phyloP scores from a whole-genome alignment of 1,284 basidiomycete genomes.

The Leucoagaricus sp. region DNA sequence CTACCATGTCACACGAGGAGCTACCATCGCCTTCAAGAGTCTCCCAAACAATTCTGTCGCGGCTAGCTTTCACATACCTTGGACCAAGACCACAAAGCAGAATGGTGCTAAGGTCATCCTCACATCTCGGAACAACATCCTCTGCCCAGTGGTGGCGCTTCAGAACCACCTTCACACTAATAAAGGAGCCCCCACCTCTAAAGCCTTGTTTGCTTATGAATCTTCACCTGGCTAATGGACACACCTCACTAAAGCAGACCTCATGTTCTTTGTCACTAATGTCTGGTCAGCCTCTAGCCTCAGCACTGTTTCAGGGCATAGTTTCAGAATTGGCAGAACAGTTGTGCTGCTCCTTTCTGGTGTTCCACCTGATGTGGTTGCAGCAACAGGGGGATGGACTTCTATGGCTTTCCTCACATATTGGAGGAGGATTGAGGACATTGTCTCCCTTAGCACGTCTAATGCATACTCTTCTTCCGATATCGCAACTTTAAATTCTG shows the following conservation, averaged over 20 bases:
- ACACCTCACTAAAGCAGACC: slow-evolving; percentile 19
- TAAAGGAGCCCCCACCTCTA: neutral
- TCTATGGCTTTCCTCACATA: slow-evolving; percentile 36
- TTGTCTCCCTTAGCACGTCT: slow-evolving; percentile 23
- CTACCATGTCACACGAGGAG: slow-evolving; percentile 20
- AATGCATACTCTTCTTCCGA: slow-evolving; percentile 22
- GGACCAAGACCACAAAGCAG: slow-evolving; percentile 30
- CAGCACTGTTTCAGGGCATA: slow-evolving; percentile 26
- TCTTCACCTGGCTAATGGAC: slow-evolving; percentile 6
- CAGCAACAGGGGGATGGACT: slow-evolving; percentile 32
- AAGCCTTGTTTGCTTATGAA: slow-evolving; percentile 22
- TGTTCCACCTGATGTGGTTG: slow-evolving; percentile 34
- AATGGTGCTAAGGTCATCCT: slow-evolving; percentile 24
- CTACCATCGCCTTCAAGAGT: neutral
- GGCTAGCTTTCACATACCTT: slow-evolving; percentile 27
- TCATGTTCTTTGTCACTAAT: slow-evolving; percentile 21
- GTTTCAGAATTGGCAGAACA: slow-evolving; percentile 34
- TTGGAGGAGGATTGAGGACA: slow-evolving; percentile 29
- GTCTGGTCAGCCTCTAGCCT: slow-evolving; percentile 17
- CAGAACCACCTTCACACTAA: slow-evolving; percentile 25
- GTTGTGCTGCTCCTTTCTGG: slow-evolving; percentile 32
- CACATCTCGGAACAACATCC: slow-evolving; percentile 18
- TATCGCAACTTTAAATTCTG: too few relatives aligned
- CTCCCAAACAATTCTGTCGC: slow-evolving; percentile 2
- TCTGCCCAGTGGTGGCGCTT: slow-evolving; percentile 27